Conservation (phyloP, 2,329 filamentous ascomycete species). For the Diaporthe batatas region DNA sequence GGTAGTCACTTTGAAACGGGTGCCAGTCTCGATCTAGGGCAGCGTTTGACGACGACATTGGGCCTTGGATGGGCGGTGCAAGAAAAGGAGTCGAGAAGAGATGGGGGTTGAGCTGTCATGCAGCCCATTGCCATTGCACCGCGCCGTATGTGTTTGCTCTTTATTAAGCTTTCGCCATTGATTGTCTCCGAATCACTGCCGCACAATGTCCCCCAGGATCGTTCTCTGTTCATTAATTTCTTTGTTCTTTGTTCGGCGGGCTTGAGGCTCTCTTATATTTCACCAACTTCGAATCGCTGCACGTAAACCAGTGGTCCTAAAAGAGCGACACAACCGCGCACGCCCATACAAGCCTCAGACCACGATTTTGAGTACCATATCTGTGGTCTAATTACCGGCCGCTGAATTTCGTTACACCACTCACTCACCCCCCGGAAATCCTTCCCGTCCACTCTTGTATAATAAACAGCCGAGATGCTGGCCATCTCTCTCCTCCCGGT, state of each 20-base stretch:
- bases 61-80: constrained; percentile 6
- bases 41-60: not conserved
- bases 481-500: constrained; percentile 36
- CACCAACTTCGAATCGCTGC: not conserved
- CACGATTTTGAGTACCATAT: not conserved
- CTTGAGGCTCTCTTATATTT: constrained; percentile 36
- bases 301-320: not conserved
- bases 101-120: not conserved
- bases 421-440: not conserved
- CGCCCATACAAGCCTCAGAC: not conserved
- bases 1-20: not conserved
- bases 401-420: constrained; percentile 27
- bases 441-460: not conserved
- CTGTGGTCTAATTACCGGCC: not conserved
- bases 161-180: constrained; percentile 35
- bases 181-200: not conserved
- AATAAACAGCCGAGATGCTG: constrained; percentile 39
- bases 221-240: constrained; percentile 10
- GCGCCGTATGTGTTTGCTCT: not conserved
- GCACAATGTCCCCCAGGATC: not conserved
- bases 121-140: not conserved
- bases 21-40: not conserved
- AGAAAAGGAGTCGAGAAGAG: not conserved
- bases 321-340: not conserved
- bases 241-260: constrained; percentile 20